Percentiles rank a stretch among this genome's conserved stretches.
These are phyloP conservation scores for Cryomyces minteri DNA, from an alignment of 495 filamentous ascomycete genomes.

Conservation along the genomic window DNA sequence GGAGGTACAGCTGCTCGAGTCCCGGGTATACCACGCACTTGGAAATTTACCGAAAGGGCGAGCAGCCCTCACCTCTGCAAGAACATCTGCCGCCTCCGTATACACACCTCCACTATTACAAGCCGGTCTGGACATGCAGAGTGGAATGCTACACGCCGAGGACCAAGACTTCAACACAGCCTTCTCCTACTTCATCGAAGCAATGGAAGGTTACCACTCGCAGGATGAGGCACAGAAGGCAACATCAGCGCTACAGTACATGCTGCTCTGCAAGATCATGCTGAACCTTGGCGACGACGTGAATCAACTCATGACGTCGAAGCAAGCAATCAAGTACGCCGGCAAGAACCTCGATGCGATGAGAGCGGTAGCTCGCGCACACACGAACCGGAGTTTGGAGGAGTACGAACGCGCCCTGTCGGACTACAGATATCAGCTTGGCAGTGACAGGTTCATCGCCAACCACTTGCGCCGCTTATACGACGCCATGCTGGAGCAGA, in stretches of 20 bases:
- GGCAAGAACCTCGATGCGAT: slow-evolving; percentile 90
- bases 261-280: slow-evolving; percentile 99
- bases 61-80: slow-evolving; percentile 81
- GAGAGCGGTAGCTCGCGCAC: slow-evolving; percentile 92
- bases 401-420: slow-evolving; percentile 89
- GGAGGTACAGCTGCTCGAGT: slow-evolving; percentile 97
- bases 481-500: slow-evolving; percentile 97
- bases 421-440: slow-evolving; percentile 77
- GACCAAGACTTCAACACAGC: slow-evolving; percentile 98
- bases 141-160: slow-evolving; percentile 93
- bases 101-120: slow-evolving; percentile 93
- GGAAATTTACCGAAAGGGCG: slow-evolving; percentile 94
- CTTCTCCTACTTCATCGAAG: slow-evolving; percentile 98
- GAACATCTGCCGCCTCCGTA: slow-evolving; percentile 87
- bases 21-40: slow-evolving; percentile 88
- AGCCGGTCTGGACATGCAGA: slow-evolving; percentile 96
- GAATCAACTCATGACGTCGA: slow-evolving; percentile 74
- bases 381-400: slow-evolving; percentile 83
- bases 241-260: slow-evolving; percentile 89
- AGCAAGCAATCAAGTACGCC: slow-evolving; percentile 90
- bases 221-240: slow-evolving; percentile 76
- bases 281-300: slow-evolving; percentile 92
- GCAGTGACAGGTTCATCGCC: slow-evolving; percentile 83
- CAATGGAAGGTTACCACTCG: slow-evolving; percentile 86
- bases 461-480: slow-evolving; percentile 88